A percentile compares a stretch with the other conserved stretches of the same genome.
phyloP scores from a whole-genome alignment of 1,284 basidiomycete species.

The Leucoagaricus sp. region DNA sequence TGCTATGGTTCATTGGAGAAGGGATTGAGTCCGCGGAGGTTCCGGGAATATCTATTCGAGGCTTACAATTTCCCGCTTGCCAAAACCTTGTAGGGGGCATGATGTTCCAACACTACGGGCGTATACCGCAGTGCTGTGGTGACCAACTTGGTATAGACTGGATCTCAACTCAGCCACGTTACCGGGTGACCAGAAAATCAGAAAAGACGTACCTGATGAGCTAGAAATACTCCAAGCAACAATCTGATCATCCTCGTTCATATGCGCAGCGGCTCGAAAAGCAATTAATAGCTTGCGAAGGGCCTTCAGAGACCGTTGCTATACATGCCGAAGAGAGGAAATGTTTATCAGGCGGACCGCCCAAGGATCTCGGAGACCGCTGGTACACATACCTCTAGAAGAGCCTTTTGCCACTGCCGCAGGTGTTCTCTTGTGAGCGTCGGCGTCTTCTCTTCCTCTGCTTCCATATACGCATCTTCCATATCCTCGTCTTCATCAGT shows the following conservation, averaged over 20 bases:
- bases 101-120: conserved; percentile 86
- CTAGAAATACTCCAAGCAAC: conserved; percentile 84
- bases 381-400: conserved; percentile 69
- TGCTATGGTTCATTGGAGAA: conserved; percentile 45
- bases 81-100: conserved; percentile 86
- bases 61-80: conserved; percentile 80
- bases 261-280: conserved; percentile 86
- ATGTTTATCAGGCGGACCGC: background rate
- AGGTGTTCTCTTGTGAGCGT: conserved; percentile 78
- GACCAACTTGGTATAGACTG: conserved; percentile 93
- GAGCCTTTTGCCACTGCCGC: conserved; percentile 86
- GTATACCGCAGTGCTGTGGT: conserved; percentile 89
- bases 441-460: conserved; percentile 36
- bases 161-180: background rate
- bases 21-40: background rate
- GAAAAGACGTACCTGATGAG: conserved; percentile 55
- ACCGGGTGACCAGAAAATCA: background rate
- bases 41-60: background rate
- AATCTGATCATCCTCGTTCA: conserved; percentile 83
- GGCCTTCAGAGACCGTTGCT: conserved; percentile 87
- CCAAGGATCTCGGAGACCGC: background rate
- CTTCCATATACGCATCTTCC: conserved; percentile 41
- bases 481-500: conserved; percentile 43
- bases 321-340: conserved; percentile 8
- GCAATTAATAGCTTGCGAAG: conserved; percentile 86